These are phyloP conservation scores for Amanita brunnescens DNA, from an alignment of 768 basidiomycete genomes.

Conservation along the genomic window DNA sequence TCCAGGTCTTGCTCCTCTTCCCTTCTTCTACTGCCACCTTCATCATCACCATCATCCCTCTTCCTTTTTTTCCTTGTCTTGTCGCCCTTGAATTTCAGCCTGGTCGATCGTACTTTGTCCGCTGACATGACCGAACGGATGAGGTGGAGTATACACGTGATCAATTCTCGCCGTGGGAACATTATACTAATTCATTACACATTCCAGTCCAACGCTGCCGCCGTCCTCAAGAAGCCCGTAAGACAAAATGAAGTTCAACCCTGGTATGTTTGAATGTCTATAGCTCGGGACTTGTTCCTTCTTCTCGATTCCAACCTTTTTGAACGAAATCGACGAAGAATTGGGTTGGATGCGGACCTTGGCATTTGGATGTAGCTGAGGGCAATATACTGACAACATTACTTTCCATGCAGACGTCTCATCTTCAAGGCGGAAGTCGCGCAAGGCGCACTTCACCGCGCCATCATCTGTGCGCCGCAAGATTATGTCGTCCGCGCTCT, in stretches of 20 bases:
- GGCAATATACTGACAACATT: constrained; percentile 17
- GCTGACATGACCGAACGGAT: constrained; percentile 20
- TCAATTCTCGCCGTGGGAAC: constrained; percentile 28
- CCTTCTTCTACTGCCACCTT: constrained; percentile 36
- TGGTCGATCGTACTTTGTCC: constrained; percentile 54
- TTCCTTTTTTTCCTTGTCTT: constrained; percentile 79
- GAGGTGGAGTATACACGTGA: constrained; percentile 22
- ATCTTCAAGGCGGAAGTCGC: constrained; percentile 93
- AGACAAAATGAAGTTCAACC: constrained; percentile 70
- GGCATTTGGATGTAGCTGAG: constrained; percentile 33
- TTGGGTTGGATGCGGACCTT: constrained; percentile 46
- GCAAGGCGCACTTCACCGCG: constrained; percentile 96
- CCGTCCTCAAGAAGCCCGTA: constrained; percentile 45
- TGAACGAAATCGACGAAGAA: constrained; percentile 20
- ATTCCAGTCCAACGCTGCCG: constrained; percentile 34
- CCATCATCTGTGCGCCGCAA: constrained; percentile 93
- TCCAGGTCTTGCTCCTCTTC: constrained; percentile 60
- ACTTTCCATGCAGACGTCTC: constrained; percentile 60
- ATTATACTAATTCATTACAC: constrained; percentile 11
- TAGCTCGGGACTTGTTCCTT: constrained; percentile 11
- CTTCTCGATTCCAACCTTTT: constrained; percentile 17
- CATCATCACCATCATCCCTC: constrained; percentile 45
- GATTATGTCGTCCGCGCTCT: constrained; percentile 95
- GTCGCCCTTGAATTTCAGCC: constrained; percentile 86
- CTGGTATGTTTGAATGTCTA: constrained; percentile 50